Conservation (phyloP, 495 filamentous ascomycete genomes). For the Aspergillus nidulans region DNA sequence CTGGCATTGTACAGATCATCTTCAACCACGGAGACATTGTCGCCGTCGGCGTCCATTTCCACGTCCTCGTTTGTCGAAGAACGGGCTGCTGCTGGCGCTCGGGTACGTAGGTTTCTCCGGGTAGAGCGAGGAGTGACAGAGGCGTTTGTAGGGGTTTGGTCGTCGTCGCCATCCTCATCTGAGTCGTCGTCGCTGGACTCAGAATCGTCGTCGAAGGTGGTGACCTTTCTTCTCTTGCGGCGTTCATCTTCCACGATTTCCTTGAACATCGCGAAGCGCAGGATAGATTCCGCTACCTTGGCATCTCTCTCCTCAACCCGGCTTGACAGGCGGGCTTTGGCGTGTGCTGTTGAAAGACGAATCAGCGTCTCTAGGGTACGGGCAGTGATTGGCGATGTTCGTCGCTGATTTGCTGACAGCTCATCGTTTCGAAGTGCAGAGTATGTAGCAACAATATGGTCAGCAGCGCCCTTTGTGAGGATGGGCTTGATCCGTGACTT, state of each 20-base stretch:
- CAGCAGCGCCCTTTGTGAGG: constrained; percentile 86
- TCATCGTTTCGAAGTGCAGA: constrained; percentile 94
- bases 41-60: constrained; percentile 27
- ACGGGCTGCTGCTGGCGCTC: constrained; percentile 36
- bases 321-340: constrained; percentile 86
- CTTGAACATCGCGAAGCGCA: constrained; percentile 97
- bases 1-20: constrained; percentile 56
- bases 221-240: constrained; percentile 61
- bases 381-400: constrained; percentile 91
- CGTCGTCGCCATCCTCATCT: constrained; percentile 33
- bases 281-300: constrained; percentile 78
- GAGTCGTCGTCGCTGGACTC: constrained; percentile 38
- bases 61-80: constrained; percentile 40
- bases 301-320: constrained; percentile 93
- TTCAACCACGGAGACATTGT: constrained; percentile 41
- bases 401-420: constrained; percentile 86
- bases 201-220: constrained; percentile 44
- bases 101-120: constrained; percentile 45
- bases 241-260: constrained; percentile 89
- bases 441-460: constrained; percentile 90
- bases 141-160: constrained; percentile 28
- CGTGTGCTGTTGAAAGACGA: constrained; percentile 93
- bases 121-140: constrained; percentile 33
- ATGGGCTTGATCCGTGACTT: constrained; percentile 88
- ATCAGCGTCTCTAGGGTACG: constrained; percentile 97